Percentiles rank a stretch among this genome's conserved stretches.
These are phyloP conservation scores for Vigna mungo DNA, from an alignment of 306 rosid genomes.

Conservation along the genomic window DNA sequence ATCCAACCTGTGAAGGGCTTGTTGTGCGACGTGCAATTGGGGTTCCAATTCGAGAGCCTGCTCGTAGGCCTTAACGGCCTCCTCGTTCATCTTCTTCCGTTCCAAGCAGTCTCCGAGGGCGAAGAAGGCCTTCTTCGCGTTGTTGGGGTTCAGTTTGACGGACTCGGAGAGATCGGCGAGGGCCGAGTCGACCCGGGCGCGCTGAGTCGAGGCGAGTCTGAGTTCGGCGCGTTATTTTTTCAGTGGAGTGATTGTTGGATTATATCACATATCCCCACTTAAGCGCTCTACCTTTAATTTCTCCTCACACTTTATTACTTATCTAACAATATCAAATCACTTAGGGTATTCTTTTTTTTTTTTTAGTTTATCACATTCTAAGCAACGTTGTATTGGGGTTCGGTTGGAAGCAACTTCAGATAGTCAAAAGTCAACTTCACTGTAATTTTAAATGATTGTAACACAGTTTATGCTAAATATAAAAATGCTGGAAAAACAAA, in stretches of 20 bases:
- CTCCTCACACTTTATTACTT: not conserved
- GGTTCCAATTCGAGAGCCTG: constrained; percentile 67
- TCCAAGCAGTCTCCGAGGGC: constrained; percentile 71
- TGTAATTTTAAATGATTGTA: too few relatives aligned
- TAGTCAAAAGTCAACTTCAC: too few relatives aligned
- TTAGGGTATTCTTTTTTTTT: too few relatives aligned
- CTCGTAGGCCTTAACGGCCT: constrained; percentile 64
- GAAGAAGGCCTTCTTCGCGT: constrained; percentile 57
- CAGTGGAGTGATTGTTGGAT: constrained; percentile 40
- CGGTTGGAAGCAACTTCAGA: too few relatives aligned
- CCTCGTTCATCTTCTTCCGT: constrained; percentile 65
- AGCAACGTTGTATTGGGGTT: too few relatives aligned
- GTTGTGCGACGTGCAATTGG: constrained; percentile 50
- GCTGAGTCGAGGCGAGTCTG: constrained; percentile 55
- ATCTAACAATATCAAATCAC: too few relatives aligned
- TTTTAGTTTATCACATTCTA: too few relatives aligned
- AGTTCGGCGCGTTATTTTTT: constrained; percentile 80
- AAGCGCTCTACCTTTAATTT: not conserved
- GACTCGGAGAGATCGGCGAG: too few relatives aligned
- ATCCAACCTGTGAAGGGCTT: constrained; percentile 58
- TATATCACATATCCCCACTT: constrained; percentile 21
- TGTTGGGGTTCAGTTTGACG: constrained; percentile 56
- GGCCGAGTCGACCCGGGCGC: constrained; percentile 42
- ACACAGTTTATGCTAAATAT: too few relatives aligned
- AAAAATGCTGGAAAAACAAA: too few relatives aligned